Evolutionary conservation across 306 rosid genomes (phyloP), one percentile per base, ranked within the genome.

Genomic region (Quercus robur): DNA sequence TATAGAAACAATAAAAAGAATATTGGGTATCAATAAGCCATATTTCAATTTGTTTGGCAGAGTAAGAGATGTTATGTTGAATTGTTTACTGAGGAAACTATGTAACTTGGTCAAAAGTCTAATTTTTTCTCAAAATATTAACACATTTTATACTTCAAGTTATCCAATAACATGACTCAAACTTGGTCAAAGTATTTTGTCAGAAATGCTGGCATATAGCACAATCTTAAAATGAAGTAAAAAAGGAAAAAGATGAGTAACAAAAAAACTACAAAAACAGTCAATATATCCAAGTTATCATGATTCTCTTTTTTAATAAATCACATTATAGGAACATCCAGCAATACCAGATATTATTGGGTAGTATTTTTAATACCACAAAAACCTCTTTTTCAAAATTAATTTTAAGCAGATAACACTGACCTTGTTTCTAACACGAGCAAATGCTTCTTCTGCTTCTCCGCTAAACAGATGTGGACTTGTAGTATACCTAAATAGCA

Each of bases 381-480:
- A 26, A 21, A 46, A 46, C 71, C 21, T 49, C 35, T 41, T 51
- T 26, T 51, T 18, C 30, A 25, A 20, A 20, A 11, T 68, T 6
- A 64, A 7, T 19, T 35, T 67, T 68, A 28, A 58, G 62, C 6
- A 10, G 59, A 80, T 28, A 69, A 59, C 3, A 82, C 80, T 35
- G 19, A 93, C 99, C 99, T 95, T 87, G 83, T 56, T 71, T 85
- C 97, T 93, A 81, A 95, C 96, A 74, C 96, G 97, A 81, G 71
- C 77, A 88, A 95, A 95, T 77, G 98, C 99, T 78, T 90, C 90
- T 73, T 84, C 90, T 71, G 94, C 94, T 73, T 93, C 92, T 84
- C 93, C 92, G 66, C 80, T 83, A 80, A 95, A 93, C 51, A 95
- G 88, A 82, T 95, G 99, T 3, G 99, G 99, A 77, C 99, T 95